Evolutionary conservation across 495 filamentous ascomycete species (phyloP).

Genomic region (Achaetomiella virescens): DNA sequence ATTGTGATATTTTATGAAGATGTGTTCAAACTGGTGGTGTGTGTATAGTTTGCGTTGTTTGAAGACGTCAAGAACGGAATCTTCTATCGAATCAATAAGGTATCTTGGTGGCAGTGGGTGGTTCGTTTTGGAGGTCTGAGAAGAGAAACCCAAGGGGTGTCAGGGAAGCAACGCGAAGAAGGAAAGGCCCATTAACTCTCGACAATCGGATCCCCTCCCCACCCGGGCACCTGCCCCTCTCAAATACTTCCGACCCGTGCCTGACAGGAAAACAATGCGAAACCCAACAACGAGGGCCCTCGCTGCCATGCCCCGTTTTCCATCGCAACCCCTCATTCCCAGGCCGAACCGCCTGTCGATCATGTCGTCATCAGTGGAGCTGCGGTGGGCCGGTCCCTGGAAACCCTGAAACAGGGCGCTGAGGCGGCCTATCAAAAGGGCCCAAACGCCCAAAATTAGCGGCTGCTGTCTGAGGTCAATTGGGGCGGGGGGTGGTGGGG

Average conservation of each 20-base stretch:
- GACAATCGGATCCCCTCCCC: neutral
- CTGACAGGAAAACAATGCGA: neutral
- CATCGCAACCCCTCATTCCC: neutral
- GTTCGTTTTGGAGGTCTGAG: neutral
- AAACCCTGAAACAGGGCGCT: neutral
- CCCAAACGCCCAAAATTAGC: neutral
- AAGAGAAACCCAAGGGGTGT: neutral
- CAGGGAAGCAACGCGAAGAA: neutral
- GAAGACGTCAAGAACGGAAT: too few species aligned
- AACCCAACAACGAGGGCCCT: constrained; percentile 2
- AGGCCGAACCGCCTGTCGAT: constrained; percentile 8
- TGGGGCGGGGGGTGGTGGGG: neutral
- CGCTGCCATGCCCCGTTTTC: neutral
- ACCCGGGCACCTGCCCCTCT: neutral
- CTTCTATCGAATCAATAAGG: too few species aligned
- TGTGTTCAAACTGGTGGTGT: neutral
- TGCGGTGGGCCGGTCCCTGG: neutral
- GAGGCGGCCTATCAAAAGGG: neutral
- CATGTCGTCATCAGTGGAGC: constrained; percentile 8
- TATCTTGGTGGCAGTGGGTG: too few species aligned
- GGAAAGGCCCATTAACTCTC: neutral
- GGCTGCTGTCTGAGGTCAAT: neutral
- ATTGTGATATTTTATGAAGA: constrained; percentile 5
- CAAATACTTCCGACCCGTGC: neutral
- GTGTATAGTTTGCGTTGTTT: too few species aligned